A percentile compares a stretch with the other conserved stretches of the same genome.
Conservation (phyloP, 192 early-diverging fungal genomes). For the Chytriomyces hyalinus region DNA sequence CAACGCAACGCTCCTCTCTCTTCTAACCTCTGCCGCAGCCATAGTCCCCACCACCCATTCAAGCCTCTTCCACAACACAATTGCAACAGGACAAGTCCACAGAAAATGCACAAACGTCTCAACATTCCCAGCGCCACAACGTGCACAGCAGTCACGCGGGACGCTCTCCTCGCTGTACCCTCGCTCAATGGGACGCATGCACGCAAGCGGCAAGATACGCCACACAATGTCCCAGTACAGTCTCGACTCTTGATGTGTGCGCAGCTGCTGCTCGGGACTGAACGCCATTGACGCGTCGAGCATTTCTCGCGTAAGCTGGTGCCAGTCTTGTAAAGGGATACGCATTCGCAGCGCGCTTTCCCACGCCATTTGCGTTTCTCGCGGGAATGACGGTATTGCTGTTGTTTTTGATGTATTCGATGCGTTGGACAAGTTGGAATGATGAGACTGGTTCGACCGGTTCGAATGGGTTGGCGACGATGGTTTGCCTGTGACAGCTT, state of each 20-base stretch:
- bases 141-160: not conserved
- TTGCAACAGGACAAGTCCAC: slow-evolving; percentile 36
- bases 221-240: slow-evolving; percentile 33
- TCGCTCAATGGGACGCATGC: not conserved
- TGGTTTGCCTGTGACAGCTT: not conserved
- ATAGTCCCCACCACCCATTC: slow-evolving; percentile 27
- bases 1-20: slow-evolving; percentile 2
- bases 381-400: not conserved
- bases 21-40: slow-evolving; percentile 10
- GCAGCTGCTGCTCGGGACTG: not conserved
- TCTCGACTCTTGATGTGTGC: slow-evolving; percentile 31
- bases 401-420: not conserved
- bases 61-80: slow-evolving; percentile 25
- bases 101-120: slow-evolving; percentile 33
- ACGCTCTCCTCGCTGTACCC: not conserved
- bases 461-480: not conserved
- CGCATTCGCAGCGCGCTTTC: slow-evolving; percentile 20
- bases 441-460: not conserved
- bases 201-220: slow-evolving; percentile 24
- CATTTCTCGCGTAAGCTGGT: slow-evolving; percentile 19
- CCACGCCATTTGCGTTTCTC: slow-evolving; percentile 9
- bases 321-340: slow-evolving; percentile 11
- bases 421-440: not conserved
- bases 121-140: slow-evolving; percentile 9
- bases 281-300: slow-evolving; percentile 4